Evolutionary conservation across 768 basidiomycete species (phyloP), one percentile per base, ranked within the genome.

Genomic region (Termitomyces sp.): DNA sequence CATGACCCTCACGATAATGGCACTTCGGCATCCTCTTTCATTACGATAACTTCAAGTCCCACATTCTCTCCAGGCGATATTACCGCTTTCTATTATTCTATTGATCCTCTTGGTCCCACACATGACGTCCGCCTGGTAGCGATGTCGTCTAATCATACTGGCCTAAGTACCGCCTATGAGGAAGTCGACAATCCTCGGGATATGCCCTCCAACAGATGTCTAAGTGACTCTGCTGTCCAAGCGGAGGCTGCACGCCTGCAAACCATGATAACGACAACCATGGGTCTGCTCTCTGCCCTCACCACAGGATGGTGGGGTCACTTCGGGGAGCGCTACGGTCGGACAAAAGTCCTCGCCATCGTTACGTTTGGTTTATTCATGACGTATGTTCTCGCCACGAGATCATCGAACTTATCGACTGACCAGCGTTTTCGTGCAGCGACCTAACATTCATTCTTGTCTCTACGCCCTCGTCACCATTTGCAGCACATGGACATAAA

Each of bases 301-400:
- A 94, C 90, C 5, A 90, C 92, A 0, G 89, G 87, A 2, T 93
- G 86, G 82, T 97, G 94, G 94, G 90, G 91, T 28, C 82, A 82
- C 54, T 87, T 87, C 51, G 83, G 90, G 28, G 91, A 96, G 65
- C 76, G 83, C 21, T 70, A 86, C 60, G 94, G 94, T 14, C 77
- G 94, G 45, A 92, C 86, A 2, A 81, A 76, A 50, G 85, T 95
- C 22, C 80, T 96, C 54, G 85, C 88, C 6, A 74, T 86, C 26
- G 71, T 85, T 10, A 82, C 88, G 0, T 65, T 88, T 24, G 92
- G 94, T 17, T 55, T 74, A 17, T 69, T 77, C 62, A 64, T 70
- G 53, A 72, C 74, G 70, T 76, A 60, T 21, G 69, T 72, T 17
- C 28, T 49, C 24, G n/a, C 32, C 47, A 42, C 30, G 32, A 28